A percentile compares a stretch with the other conserved stretches of the same genome.
Conservation (phyloP, 164 flowering plant species). For the Nelumbo lutea region DNA sequence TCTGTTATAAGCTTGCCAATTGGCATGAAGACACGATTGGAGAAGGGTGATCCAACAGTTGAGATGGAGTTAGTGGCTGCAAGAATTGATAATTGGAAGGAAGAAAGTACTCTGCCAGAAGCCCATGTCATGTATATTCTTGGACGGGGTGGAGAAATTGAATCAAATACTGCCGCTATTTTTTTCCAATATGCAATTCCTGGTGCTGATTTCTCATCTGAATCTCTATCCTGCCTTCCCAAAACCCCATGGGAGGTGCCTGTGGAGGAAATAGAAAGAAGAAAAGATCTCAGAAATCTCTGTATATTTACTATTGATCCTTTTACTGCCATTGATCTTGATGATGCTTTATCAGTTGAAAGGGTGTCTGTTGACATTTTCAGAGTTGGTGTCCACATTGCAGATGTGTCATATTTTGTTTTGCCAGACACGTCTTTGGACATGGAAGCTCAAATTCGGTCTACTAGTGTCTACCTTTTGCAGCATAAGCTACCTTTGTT, state of each 20-base stretch:
- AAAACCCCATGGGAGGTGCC: constrained; percentile 65
- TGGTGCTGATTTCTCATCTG: constrained; percentile 58
- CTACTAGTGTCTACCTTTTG: constrained; percentile 68
- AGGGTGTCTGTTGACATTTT: constrained; percentile 39
- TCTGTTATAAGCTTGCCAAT: constrained; percentile 49
- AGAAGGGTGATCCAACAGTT: constrained; percentile 48
- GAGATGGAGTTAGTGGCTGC: constrained; percentile 82
- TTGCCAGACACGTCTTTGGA: constrained; percentile 69
- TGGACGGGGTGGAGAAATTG: constrained; percentile 73
- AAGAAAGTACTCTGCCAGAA: constrained; percentile 52
- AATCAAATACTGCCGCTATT: constrained; percentile 69
- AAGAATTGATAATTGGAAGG: constrained; percentile 59
- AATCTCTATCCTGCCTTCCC: constrained; percentile 74
- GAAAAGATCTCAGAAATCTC: constrained; percentile 69
- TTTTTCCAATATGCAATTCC: constrained; percentile 64
- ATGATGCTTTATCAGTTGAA: constrained; percentile 92
- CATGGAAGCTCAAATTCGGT: constrained; percentile 63
- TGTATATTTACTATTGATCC: constrained; percentile 92
- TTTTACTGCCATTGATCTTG: constrained; percentile 75
- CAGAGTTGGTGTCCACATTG: constrained; percentile 87
- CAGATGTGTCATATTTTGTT: constrained; percentile 88
- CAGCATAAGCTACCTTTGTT: constrained; percentile 71
- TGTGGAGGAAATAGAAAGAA: constrained; percentile 39
- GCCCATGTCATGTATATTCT: constrained; percentile 52
- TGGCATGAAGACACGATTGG: constrained; percentile 53